Conservation (phyloP, 768 basidiomycete genomes). For the Phaffia australis region DNA sequence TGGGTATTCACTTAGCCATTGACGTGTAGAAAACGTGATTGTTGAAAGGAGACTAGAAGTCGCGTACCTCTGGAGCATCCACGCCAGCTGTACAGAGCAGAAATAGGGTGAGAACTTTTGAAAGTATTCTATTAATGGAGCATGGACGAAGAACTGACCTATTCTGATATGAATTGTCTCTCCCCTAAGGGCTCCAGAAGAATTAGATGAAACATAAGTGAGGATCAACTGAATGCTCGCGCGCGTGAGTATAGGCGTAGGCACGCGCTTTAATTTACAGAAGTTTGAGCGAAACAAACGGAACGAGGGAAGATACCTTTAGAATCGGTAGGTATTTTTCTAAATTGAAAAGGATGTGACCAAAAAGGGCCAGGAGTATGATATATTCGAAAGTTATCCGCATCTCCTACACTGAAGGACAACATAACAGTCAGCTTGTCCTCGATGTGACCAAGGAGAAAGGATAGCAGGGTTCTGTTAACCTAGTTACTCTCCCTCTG, state of each 20-base stretch:
- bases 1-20: not conserved
- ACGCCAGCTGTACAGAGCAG: conserved; percentile 6
- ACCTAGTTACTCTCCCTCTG: conserved; percentile 18
- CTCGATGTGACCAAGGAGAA: not conserved
- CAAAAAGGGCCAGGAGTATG: conserved; percentile 11
- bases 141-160: no score
- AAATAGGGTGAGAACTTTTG: no score
- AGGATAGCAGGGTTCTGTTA: not conserved
- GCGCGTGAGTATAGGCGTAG: no score
- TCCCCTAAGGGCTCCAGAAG: conserved; percentile 6
- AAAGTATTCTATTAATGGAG: no score
- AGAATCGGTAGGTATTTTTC: not conserved
- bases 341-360: conserved; percentile 7
- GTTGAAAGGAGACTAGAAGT: not conserved
- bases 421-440: not conserved
- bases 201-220: not conserved
- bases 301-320: conserved; percentile 2
- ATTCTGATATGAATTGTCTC: conserved; percentile 20
- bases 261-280: no score
- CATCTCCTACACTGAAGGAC: conserved; percentile 7
- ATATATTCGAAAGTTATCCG: conserved; percentile 17
- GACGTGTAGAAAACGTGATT: not conserved
- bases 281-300: no score
- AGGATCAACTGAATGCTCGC: not conserved
- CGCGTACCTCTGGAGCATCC: conserved; percentile 17